Evolutionary conservation across 345 rosid species (phyloP).

Genomic region (Ceriops zippeliana): DNA sequence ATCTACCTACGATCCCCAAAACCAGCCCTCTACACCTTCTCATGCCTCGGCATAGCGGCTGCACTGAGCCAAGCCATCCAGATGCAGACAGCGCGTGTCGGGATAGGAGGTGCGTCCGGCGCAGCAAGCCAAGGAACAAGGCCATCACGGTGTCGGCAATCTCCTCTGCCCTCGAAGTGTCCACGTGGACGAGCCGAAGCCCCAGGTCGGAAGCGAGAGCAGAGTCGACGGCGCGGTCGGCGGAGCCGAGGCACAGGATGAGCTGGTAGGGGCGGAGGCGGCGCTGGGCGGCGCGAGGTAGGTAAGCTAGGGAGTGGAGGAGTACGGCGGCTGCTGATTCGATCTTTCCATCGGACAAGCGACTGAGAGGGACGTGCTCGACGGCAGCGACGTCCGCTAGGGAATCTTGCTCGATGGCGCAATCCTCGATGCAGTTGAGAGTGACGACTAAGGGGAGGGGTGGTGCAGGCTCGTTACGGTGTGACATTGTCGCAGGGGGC

Average conservation of each 20-base stretch:
- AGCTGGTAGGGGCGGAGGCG: conserved; percentile 96
- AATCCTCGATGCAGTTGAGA: conserved; percentile 95
- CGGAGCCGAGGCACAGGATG: conserved; percentile 88
- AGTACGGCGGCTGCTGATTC: conserved; percentile 94
- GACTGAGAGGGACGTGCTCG: conserved; percentile 91
- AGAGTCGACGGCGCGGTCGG: conserved; percentile 90
- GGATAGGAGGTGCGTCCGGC: conserved; percentile 87
- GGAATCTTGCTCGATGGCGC: conserved; percentile 71
- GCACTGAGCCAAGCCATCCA: conserved; percentile 95
- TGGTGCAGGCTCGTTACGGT: conserved; percentile 37
- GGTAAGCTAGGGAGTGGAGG: conserved; percentile 89
- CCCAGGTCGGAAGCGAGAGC: conserved; percentile 92
- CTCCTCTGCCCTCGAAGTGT: conserved; percentile 93
- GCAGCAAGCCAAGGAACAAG: conserved; percentile 87
- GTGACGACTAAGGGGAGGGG: conserved; percentile 60
- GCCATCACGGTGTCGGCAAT: conserved; percentile 99
- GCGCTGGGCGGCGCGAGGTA: conserved; percentile 99
- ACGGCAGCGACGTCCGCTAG: conserved; percentile 75
- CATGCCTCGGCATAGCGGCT: conserved; percentile 96
- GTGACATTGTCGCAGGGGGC: conserved; percentile 41
- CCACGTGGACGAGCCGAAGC: conserved; percentile 87
- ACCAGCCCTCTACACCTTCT: conserved; percentile 95
- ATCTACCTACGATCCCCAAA: conserved; percentile 92
- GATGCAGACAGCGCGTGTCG: conserved; percentile 87
- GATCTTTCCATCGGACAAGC: conserved; percentile 82